Evolutionary conservation across 176 grass and related monocot species (phyloP), one percentile per base, ranked within the genome.

Genomic region (Puccinellia tenuiflora): DNA sequence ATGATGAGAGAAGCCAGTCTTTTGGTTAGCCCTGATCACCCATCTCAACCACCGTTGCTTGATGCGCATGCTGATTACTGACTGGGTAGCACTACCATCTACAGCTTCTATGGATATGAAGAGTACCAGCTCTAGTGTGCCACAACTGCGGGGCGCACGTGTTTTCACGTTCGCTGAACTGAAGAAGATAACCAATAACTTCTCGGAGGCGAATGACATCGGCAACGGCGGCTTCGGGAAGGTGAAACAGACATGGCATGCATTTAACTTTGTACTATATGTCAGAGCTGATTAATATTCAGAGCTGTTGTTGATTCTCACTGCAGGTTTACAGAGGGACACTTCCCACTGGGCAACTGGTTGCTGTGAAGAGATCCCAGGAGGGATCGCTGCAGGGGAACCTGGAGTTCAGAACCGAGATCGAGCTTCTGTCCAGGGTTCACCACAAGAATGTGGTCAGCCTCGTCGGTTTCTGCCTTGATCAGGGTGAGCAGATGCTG

Each of bases 391-490:
- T 90, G 37, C 94, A 97, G 84, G 92, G 94, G 10, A 77, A 40
- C 29, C 76, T 85, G 18, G 94, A 94, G 57, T 97, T 97, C 81
- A 85, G 78, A 70, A 89, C 92, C 9, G 94, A 97, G 74, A 94
- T 97, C 9, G 94, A 97, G 81, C 88, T 92, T 45, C 86, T 97
- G 31, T 90, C 90, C 14, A 86, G 90, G 21, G 90, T 97, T 30
- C 92, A 97, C 85, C 94, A 97, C 78, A 92, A 80, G 86, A 97
- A 97, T 29, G 87, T 97, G 17, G 94, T 97, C 22, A 81, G 55
- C 79, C 94, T 94, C n/a, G 78, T 97, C 7, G 92, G 94, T 1
- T 97, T 92, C 82, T 97, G 92, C 85, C 78, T 97, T 6, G 94
- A 94, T 9, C 92, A 92, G 81, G 89, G 64, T 5, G 94, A 97